Conservation (phyloP, 352 stramenopile genomes). For the Pythium sukuiense region DNA sequence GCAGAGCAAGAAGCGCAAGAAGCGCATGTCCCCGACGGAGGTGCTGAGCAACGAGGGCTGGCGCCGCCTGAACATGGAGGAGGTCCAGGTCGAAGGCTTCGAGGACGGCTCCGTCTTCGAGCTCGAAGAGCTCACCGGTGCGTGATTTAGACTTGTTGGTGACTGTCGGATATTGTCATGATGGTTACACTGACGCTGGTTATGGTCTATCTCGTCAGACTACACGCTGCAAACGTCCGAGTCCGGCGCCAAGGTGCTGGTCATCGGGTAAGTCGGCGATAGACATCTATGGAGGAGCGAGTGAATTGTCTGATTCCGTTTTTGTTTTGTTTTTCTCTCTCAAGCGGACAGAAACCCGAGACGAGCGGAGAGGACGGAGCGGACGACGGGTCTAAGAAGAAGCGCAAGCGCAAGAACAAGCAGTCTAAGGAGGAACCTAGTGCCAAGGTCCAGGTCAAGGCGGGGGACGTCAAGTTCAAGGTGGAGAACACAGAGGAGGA, state of each 20-base stretch:
- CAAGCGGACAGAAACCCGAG: constrained; percentile 3
- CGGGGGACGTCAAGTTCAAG: constrained; percentile 6
- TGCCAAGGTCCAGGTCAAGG: constrained; percentile 12
- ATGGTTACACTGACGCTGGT: constrained; percentile 9
- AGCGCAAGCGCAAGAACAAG: constrained; percentile 58
- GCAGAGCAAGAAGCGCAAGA: constrained; percentile 64
- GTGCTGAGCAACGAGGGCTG: constrained; percentile 36
- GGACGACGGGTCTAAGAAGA: constrained; percentile 42
- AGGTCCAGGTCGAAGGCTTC: constrained; percentile 80
- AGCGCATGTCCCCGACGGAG: constrained; percentile 24
- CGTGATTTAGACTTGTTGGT: constrained; percentile 8
- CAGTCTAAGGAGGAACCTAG: constrained; percentile 33
- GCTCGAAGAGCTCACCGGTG: constrained; percentile 80
- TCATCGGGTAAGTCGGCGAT: constrained; percentile 30
- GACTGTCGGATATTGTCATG: neutral
- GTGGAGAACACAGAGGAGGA: constrained; percentile 13
- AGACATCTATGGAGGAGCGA: neutral
- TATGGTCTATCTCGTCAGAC: constrained; percentile 26
- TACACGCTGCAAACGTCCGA: constrained; percentile 64
- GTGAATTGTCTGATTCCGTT: constrained; percentile 16
- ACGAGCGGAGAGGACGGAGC: constrained; percentile 9
- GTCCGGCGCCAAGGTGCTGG: constrained; percentile 55
- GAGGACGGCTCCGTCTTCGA: constrained; percentile 84
- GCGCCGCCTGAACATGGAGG: constrained; percentile 70
- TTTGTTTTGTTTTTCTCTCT: neutral